These are phyloP conservation scores for Globisporangium mamillatum DNA, from an alignment of 352 stramenopile genomes.

Conservation along the genomic window DNA sequence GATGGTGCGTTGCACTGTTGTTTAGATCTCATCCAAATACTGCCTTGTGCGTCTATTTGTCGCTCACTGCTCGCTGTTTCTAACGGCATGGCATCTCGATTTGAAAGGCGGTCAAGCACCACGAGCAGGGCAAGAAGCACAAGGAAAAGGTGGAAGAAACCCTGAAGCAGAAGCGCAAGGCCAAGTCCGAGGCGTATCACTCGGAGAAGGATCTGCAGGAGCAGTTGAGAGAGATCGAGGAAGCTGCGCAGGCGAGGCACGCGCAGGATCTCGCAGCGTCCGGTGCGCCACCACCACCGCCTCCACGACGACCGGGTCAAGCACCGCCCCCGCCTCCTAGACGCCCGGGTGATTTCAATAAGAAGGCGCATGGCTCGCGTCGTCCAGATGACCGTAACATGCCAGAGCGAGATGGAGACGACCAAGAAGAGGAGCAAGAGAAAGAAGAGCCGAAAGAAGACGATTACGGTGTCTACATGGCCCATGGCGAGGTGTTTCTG, in stretches of 20 bases:
- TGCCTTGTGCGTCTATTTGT: neutral
- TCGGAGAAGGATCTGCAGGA: conserved; percentile 58
- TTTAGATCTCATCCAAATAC: neutral
- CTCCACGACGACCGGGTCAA: conserved; percentile 2
- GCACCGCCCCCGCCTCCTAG: conserved; percentile 36
- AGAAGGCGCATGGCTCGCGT: neutral
- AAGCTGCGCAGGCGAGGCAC: conserved; percentile 16
- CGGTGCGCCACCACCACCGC: neutral
- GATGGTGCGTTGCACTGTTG: conserved; percentile 29
- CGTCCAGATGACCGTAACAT: neutral
- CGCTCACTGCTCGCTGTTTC: neutral
- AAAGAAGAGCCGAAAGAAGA: conserved; percentile 43
- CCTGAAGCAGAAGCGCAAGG: conserved; percentile 71
- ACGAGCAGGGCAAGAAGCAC: conserved; percentile 75
- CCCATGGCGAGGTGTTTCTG: conserved; percentile 70
- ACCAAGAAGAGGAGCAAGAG: conserved; percentile 21
- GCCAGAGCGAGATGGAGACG: neutral
- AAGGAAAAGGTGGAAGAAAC: conserved; percentile 71
- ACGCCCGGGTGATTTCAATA: conserved; percentile 1
- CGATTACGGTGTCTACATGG: conserved; percentile 66
- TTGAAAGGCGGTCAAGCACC: conserved; percentile 72
- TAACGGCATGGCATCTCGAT: neutral
- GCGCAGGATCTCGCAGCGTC: conserved; percentile 17
- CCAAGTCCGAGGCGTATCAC: conserved; percentile 54
- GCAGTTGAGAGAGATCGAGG: conserved; percentile 74